These are phyloP conservation scores for Polyporus tsugae DNA, from an alignment of 1,284 basidiomycete species.

Conservation along the genomic window DNA sequence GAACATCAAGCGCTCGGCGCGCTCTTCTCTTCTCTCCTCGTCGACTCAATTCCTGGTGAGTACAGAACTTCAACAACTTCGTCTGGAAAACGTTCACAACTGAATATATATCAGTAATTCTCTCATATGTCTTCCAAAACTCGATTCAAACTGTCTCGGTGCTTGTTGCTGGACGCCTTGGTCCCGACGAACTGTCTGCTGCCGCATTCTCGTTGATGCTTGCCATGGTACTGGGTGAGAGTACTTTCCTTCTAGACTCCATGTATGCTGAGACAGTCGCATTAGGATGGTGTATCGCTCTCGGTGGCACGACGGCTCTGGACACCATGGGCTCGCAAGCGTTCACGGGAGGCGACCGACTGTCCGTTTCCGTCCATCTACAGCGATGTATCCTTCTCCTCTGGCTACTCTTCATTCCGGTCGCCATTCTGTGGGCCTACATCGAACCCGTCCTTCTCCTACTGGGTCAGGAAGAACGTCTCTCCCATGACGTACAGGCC, in stretches of 20 bases:
- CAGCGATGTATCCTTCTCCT: slow-evolving; percentile 72
- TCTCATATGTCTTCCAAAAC: slow-evolving; percentile 73
- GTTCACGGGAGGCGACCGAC: slow-evolving; percentile 66
- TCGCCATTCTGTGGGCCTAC: slow-evolving; percentile 66
- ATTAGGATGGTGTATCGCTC: slow-evolving; percentile 76
- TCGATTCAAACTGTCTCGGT: slow-evolving; percentile 74
- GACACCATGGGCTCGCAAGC: slow-evolving; percentile 81
- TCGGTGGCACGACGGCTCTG: slow-evolving; percentile 79
- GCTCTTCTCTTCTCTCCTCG: slow-evolving; percentile 55
- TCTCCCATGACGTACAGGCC: slow-evolving; percentile 66
- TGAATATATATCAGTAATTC: slow-evolving; percentile 34
- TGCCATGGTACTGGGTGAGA: slow-evolving; percentile 72
- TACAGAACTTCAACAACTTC: not conserved
- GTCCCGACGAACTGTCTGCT: slow-evolving; percentile 72
- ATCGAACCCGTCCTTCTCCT: slow-evolving; percentile 65
- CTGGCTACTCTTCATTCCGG: slow-evolving; percentile 69
- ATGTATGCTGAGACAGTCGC: not conserved
- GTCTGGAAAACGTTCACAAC: not conserved
- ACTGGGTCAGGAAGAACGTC: slow-evolving; percentile 65
- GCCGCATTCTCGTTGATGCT: slow-evolving; percentile 80
- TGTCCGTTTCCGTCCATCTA: slow-evolving; percentile 70
- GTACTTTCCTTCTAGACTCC: slow-evolving; percentile 32
- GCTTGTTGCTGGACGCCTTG: slow-evolving; percentile 68
- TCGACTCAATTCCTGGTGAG: slow-evolving; percentile 65
- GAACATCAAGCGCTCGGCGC: slow-evolving; percentile 43